Evolutionary conservation across 805 yeast species (phyloP).

Genomic region (Candida multigemmis): DNA sequence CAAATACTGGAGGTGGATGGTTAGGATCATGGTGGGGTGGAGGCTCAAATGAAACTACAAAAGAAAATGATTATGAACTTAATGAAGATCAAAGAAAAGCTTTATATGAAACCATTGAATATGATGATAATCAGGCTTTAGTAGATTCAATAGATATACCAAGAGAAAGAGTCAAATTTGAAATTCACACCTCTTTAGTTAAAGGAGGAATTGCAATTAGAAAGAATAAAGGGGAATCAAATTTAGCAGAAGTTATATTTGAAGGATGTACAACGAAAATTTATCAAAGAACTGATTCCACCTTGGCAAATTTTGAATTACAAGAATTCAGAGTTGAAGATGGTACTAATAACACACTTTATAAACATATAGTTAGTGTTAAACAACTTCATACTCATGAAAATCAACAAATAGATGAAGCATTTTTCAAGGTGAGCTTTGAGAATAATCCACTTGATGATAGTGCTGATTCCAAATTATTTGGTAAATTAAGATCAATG

Average conservation of each 20-base stretch:
- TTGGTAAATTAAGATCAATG: conserved; percentile 74
- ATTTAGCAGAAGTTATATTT: conserved; percentile 70
- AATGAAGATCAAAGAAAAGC: conserved; percentile 87
- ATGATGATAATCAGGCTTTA: conserved; percentile 28
- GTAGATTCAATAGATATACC: conserved; percentile 57
- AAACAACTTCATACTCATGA: conserved; percentile 46
- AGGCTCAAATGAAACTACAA: conserved; percentile 6
- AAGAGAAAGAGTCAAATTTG: conserved; percentile 59
- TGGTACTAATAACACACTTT: conserved; percentile 70
- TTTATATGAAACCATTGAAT: conserved; percentile 87
- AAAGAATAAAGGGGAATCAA: conserved; percentile 26
- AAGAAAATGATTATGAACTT: conserved; percentile 31
- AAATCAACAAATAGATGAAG: conserved; percentile 25
- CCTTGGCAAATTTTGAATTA: conserved; percentile 59
- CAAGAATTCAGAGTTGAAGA: conserved; percentile 83
- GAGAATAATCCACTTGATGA: conserved; percentile 84
- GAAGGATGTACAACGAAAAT: conserved; percentile 74
- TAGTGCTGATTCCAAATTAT: conserved; percentile 70
- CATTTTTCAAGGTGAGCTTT: conserved; percentile 74
- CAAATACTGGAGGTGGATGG: conserved; percentile 45
- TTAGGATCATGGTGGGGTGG: conserved; percentile 62
- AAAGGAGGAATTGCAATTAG: conserved; percentile 70
- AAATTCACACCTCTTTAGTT: conserved; percentile 57
- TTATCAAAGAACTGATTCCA: conserved; percentile 73
- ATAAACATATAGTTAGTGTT: conserved; percentile 81